phyloP scores from a whole-genome alignment of 2,329 filamentous ascomycete genomes.

The Leptographium flavum region DNA sequence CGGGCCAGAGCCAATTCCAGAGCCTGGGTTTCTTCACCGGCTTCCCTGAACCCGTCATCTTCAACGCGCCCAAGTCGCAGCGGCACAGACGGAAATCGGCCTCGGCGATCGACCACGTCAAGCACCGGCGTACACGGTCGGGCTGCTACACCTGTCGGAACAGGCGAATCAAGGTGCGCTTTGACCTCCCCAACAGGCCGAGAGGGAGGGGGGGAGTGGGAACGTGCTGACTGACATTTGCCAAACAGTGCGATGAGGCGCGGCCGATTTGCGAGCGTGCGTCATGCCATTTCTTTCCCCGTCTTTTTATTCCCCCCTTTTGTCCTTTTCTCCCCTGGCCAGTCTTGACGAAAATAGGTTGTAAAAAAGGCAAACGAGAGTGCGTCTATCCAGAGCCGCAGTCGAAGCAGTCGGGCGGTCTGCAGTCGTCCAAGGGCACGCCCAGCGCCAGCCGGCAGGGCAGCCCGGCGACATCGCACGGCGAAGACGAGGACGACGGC shows the following conservation, averaged over 20 bases:
- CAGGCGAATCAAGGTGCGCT: constrained; percentile 62
- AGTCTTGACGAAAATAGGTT: constrained; percentile 38
- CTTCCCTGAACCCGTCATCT: constrained; percentile 34
- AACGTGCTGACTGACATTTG: not conserved
- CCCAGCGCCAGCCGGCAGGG: constrained; percentile 22
- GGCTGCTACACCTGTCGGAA: constrained; percentile 87
- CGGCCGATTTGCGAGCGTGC: constrained; percentile 74
- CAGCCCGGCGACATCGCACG: constrained; percentile 40
- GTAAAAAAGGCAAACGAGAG: constrained; percentile 79
- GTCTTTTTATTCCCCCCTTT: not conserved
- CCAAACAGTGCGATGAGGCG: constrained; percentile 67
- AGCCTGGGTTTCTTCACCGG: constrained; percentile 34
- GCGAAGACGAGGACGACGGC: constrained; percentile 33
- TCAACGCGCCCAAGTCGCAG: constrained; percentile 30
- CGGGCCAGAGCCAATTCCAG: constrained; percentile 29
- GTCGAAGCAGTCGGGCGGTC: constrained; percentile 20
- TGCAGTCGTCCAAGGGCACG: constrained; percentile 23
- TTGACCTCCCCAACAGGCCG: no score
- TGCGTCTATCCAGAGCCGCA: constrained; percentile 75
- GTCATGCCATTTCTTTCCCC: no score
- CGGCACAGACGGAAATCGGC: constrained; percentile 37
- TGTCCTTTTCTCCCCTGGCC: not conserved
- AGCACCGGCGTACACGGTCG: constrained; percentile 84
- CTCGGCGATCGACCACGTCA: constrained; percentile 54
- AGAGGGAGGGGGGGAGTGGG: not conserved